Evolutionary conservation across 2,329 filamentous ascomycete genomes (phyloP).

Genomic region (Fusarium neocosmosporiellum): DNA sequence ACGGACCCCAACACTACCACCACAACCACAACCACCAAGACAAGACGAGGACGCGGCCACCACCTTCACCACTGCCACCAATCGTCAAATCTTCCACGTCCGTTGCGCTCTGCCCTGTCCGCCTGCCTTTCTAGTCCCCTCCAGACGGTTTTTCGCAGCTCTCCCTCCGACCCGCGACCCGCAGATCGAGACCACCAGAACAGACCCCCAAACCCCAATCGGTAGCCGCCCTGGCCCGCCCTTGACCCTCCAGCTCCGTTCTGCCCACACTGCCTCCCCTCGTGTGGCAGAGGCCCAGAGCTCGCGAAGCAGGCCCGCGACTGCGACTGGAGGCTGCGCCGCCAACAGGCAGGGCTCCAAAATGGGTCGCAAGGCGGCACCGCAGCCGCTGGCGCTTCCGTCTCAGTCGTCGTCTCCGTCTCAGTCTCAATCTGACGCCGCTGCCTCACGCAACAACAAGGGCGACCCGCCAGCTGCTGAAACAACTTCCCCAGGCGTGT

Average conservation of each 20-base stretch:
- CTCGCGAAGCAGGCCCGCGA: constrained; percentile 39
- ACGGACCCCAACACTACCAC: constrained; percentile 11
- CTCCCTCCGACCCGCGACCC: constrained; percentile 7
- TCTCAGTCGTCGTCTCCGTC: constrained; percentile 34
- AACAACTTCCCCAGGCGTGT: constrained; percentile 45
- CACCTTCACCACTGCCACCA: constrained; percentile 32
- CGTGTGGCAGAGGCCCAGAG: constrained; percentile 31
- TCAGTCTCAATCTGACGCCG: constrained; percentile 50
- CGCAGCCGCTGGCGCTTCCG: constrained; percentile 65
- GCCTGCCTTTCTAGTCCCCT: constrained; percentile 3
- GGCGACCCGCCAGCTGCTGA: constrained; percentile 47
- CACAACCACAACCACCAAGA: constrained; percentile 10
- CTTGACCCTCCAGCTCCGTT: constrained; percentile 28
- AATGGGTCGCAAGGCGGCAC: constrained; percentile 70
- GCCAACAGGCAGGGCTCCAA: constrained; percentile 41
- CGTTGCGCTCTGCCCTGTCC: constrained; percentile 8
- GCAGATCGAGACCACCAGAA: constrained; percentile 20
- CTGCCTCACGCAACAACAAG: constrained; percentile 47
- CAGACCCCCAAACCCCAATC: constrained; percentile 3
- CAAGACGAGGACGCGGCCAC: constrained; percentile 14
- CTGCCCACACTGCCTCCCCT: constrained; percentile 32
- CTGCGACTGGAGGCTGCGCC: constrained; percentile 34
- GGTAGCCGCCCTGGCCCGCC: constrained; percentile 33
- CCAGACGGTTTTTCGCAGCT: constrained; percentile 18
- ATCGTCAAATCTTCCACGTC: constrained; percentile 30